Evolutionary conservation across 768 basidiomycete species (phyloP).

Genomic region (Cystofilobasidium capitatum): DNA sequence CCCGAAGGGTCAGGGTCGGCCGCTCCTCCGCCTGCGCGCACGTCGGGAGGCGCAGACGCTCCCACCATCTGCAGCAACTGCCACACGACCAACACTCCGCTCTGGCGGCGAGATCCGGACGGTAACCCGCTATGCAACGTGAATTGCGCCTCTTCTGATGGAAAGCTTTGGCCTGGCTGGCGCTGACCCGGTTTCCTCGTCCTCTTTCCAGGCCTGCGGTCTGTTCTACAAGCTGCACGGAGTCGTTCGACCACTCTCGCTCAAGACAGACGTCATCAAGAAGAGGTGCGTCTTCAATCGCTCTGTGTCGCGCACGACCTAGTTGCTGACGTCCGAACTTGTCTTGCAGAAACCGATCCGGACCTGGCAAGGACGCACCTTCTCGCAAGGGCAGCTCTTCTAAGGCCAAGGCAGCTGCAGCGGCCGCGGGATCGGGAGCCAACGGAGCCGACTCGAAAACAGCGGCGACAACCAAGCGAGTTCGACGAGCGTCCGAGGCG

Average conservation of each 20-base stretch:
- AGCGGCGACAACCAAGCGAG: slow-evolving; percentile 2
- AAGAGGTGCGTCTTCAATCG: slow-evolving; percentile 43
- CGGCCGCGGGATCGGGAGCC: not conserved
- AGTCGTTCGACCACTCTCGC: slow-evolving; percentile 81
- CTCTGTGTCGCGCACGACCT: not conserved
- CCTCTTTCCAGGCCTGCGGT: slow-evolving; percentile 62
- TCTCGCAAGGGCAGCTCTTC: not conserved
- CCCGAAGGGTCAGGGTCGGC: slow-evolving; percentile 29
- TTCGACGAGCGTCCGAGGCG: slow-evolving; percentile 4
- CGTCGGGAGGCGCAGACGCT: slow-evolving; percentile 37
- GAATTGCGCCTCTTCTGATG: slow-evolving; percentile 14
- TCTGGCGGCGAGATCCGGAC: slow-evolving; percentile 87
- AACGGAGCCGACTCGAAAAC: not conserved
- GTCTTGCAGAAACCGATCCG: not conserved
- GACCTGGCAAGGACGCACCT: slow-evolving; percentile 5
- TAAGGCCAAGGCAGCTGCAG: not conserved
- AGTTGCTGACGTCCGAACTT: not conserved
- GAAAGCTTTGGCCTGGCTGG: not conserved
- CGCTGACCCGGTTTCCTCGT: not conserved
- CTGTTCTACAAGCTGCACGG: slow-evolving; percentile 94
- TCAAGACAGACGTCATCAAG: slow-evolving; percentile 97
- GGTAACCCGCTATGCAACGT: slow-evolving; percentile 77
- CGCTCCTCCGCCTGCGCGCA: slow-evolving; percentile 16
- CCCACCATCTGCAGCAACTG: slow-evolving; percentile 90
- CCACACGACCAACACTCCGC: slow-evolving; percentile 85